These are phyloP conservation scores for Quillaja saponaria DNA, from an alignment of 306 rosid genomes.

Conservation along the genomic window DNA sequence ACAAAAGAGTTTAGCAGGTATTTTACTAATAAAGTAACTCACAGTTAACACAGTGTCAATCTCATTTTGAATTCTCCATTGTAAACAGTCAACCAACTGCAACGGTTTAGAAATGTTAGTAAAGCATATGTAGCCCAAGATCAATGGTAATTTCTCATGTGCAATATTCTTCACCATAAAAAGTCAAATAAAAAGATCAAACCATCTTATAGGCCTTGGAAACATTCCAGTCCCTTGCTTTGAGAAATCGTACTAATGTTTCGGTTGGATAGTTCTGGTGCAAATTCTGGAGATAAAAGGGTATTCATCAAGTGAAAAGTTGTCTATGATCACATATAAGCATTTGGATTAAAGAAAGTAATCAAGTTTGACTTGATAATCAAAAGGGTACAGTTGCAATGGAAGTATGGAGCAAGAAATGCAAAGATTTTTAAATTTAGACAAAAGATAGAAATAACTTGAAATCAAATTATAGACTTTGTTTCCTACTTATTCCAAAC, in stretches of 20 bases:
- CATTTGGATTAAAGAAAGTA: neutral
- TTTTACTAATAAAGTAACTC: constrained; percentile 42
- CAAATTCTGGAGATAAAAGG: constrained; percentile 62
- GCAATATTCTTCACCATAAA: neutral
- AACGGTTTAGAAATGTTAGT: constrained; percentile 35
- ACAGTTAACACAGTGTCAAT: constrained; percentile 77
- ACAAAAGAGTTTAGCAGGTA: neutral
- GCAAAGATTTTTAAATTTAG: neutral
- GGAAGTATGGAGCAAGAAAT: neutral
- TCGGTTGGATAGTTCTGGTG: constrained; percentile 76
- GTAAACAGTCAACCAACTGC: constrained; percentile 83
- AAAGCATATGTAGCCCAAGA: constrained; percentile 25
- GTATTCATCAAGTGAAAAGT: constrained; percentile 12
- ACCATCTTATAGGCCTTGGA: constrained; percentile 93
- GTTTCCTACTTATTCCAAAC: too few species aligned
- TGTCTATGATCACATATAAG: constrained; percentile 12
- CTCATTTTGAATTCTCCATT: constrained; percentile 85
- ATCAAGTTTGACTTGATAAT: neutral
- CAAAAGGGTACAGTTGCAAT: constrained; percentile 18
- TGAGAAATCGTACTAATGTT: constrained; percentile 73
- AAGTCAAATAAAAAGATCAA: constrained; percentile 30
- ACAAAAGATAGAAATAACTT: neutral
- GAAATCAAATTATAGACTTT: too few species aligned
- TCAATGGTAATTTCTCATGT: constrained; percentile 15
- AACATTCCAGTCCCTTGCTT: constrained; percentile 85